A percentile compares a stretch with the other conserved stretches of the same genome.
Evolutionary conservation across 2,329 filamentous ascomycete species (phyloP).

Genomic region (Thermothelomyces thermophilus): DNA sequence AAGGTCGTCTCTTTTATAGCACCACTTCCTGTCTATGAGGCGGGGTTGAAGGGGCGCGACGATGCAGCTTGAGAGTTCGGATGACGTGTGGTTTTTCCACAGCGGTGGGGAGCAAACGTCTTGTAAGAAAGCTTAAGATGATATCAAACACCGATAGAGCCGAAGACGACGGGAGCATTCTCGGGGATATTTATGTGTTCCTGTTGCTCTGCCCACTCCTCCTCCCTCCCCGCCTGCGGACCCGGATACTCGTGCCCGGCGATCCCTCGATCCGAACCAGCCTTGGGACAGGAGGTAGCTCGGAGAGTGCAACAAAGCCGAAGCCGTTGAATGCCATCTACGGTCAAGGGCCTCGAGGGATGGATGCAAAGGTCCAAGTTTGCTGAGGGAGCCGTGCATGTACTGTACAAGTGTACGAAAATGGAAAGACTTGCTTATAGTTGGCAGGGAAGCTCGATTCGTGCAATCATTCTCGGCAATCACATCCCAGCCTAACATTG

Average conservation of each 20-base stretch:
- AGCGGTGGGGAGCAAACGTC: too few relatives aligned
- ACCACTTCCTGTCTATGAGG: neutral
- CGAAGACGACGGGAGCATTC: neutral
- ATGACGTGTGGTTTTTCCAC: conserved; percentile 1
- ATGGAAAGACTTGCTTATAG: neutral
- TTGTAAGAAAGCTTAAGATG: too few relatives aligned
- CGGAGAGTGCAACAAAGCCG: neutral
- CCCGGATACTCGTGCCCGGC: neutral
- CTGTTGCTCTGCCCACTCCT: neutral
- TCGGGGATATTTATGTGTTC: conserved; percentile 13
- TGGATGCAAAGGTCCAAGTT: neutral
- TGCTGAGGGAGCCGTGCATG: too few relatives aligned
- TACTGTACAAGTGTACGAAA: too few relatives aligned
- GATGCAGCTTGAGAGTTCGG: neutral
- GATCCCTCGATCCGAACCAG: neutral
- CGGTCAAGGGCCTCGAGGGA: neutral
- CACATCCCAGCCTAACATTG: neutral
- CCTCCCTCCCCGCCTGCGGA: neutral
- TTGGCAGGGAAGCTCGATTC: neutral
- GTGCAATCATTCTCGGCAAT: neutral
- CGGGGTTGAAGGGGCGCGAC: neutral
- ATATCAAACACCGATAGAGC: neutral
- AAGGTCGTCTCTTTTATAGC: neutral
- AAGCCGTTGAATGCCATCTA: neutral
- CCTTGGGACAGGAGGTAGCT: neutral